Base-by-base conservation (phyloP, 805 yeast species). In the Ogataea corticis region DNA sequence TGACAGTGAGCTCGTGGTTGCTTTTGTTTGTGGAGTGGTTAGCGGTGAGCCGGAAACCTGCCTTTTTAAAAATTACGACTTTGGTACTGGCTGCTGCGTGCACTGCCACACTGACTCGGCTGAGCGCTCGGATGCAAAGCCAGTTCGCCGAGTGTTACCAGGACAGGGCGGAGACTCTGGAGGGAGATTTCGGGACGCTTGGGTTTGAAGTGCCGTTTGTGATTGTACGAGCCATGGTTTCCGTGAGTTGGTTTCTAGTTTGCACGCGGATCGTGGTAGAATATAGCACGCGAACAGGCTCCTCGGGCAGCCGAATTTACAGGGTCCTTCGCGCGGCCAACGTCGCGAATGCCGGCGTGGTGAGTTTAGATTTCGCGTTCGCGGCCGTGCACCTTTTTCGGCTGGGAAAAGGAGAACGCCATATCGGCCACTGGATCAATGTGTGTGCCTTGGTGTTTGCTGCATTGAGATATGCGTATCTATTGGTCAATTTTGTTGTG, bases 1-100 rank as follows among this genome's bases (percentile, higher is more conserved):
- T 78, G 15, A 79, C 80, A 48, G 78, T 80, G 5, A 74, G 83
- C 13, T 70, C 83, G 21, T 87, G 95, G 95, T 79, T 86, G 80
- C 68, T 87, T 19, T 65, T 83, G 41, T 49, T 85, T 14, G 63
- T 85, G 28, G 68, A 85, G 34, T 57, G 77, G 16, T 59, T 87
- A 27, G 74, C 80, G 16, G 78, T 76, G 32, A 78, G 78, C 52
- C 67, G 77, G 19, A 77, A 84, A 44, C 89, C 91, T 3, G 59
- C 69, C 33, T 62, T 81, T 35, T 74, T 87, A 30, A 77, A 76
- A 32, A 25, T 82, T 9, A 79, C 86, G 4, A 79, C 85, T n/a
- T 52, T 82, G 16, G 68, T 80, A 43, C 75, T 74, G 45, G 79
- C 88, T 12, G 64, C 77, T 1, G 70, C 76, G 9, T 69, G 77